Conservation (phyloP, 371 early-diverging fungal genomes). For the Syncephalis plumigaleata region DNA sequence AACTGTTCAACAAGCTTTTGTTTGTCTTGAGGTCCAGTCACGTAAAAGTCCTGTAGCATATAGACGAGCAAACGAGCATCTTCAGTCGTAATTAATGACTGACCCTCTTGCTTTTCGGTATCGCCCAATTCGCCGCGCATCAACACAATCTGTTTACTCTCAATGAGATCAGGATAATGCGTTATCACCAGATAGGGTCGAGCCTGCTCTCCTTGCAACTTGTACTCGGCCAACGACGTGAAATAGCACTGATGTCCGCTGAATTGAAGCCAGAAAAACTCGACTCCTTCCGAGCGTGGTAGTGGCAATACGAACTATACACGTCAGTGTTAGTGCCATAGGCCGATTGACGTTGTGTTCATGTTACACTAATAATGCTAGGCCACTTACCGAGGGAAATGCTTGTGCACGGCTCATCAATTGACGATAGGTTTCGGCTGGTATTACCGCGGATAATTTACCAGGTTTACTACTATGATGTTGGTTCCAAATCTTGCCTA, state of each 20-base stretch:
- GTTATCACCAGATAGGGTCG: constrained; percentile 73
- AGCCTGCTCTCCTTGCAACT: constrained; percentile 59
- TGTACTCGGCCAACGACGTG: constrained; percentile 82
- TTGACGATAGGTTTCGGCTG: constrained; percentile 45
- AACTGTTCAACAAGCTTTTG: constrained; percentile 53
- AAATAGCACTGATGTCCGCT: constrained; percentile 65
- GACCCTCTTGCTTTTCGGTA: constrained; percentile 11
- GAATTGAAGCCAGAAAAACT: constrained; percentile 76
- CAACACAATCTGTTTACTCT: constrained; percentile 65
- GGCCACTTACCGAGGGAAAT: constrained; percentile 57
- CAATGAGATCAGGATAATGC: constrained; percentile 70
- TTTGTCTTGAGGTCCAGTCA: constrained; percentile 51
- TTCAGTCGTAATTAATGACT: constrained; percentile 32
- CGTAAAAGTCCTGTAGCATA: constrained; percentile 76
- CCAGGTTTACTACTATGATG: constrained; percentile 50
- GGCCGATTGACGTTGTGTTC: not conserved
- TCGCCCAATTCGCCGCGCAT: constrained; percentile 74
- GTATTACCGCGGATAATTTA: constrained; percentile 64
- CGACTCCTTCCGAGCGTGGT: constrained; percentile 66
- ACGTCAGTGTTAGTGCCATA: not conserved
- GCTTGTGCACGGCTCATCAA: constrained; percentile 37
- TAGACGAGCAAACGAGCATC: constrained; percentile 73
- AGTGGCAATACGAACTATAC: constrained; percentile 82
- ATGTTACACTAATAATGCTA: not conserved
- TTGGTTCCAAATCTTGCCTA: constrained; percentile 67